Base-by-base conservation (phyloP, 1,139 yeast genomes). In the Yamadazyma dushanensis region DNA sequence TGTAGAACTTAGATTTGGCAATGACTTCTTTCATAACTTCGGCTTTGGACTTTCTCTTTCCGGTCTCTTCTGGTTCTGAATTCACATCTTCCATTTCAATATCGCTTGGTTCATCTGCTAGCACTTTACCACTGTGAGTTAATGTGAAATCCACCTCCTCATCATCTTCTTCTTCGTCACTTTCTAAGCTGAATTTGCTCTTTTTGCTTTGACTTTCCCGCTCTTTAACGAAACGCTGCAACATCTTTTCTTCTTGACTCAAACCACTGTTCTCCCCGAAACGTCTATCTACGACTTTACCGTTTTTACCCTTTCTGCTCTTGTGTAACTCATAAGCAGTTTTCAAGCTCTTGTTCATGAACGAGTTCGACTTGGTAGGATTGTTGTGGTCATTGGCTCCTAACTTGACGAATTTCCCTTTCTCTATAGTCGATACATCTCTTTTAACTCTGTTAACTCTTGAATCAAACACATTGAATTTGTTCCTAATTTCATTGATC, bases 11-110 rank as follows among this genome's bases (percentile, higher is more conserved):
- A 8, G 97, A 88, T 61, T 94, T 94, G 28, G 97, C 96, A 45
- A 94, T 92, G 38, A 94, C 78, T 59, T 94, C 99, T 51, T 87
- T 82, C 98, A 94, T 92, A 27, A 94, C 95, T 59, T 94, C 98
- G 29, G 88, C 86, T 56, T 92, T 90, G 20, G 92, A 77, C 64
- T 89, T 94, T 58, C 84, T 87, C 41, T 80, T 76, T 20, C 70
- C 67, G 3, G 72, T 69, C 3, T 57, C 70, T 2, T 51, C 59
- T 8, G 15, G 18, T 15, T 25, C 27, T 4, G 13, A n/a, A n/a
- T n/a, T n/a, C 2, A 51, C 59, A 6, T 13, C 46, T 49, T 11
- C 51, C 52, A 34, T 46, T 9, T 45, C 53, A 20, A 53, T 61
- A 20, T 53, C 65, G 18, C 60, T 72, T 16, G 26, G 34, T n/a